Evolutionary conservation across 2,329 filamentous ascomycete genomes (phyloP).

Genomic region (Ophiognomonia clavigignenti-juglandacearum): DNA sequence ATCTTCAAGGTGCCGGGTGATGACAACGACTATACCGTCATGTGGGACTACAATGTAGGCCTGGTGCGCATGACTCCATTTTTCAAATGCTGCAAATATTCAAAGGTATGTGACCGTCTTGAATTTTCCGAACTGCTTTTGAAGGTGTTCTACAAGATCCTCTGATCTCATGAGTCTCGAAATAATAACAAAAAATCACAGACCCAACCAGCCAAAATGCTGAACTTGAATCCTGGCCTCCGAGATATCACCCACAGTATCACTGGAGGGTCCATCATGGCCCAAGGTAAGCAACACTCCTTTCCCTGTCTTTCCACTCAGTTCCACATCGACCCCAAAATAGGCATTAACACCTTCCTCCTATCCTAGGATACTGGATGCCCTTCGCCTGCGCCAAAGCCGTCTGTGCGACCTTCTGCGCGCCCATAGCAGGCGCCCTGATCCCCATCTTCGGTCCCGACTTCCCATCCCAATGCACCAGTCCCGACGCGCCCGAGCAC

Average conservation of each 20-base stretch:
- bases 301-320: not conserved
- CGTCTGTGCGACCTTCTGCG: constrained; percentile 86
- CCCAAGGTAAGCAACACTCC: constrained; percentile 64
- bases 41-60: constrained; percentile 97
- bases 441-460: constrained; percentile 85
- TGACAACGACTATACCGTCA: constrained; percentile 65
- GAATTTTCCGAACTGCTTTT: too few species aligned
- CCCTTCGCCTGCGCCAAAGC: constrained; percentile 82
- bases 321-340: not conserved
- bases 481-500: constrained; percentile 58
- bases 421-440: constrained; percentile 74
- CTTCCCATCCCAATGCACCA: constrained; percentile 70
- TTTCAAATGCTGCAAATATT: constrained; percentile 84
- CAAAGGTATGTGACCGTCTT: constrained; percentile 85
- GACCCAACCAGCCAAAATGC: constrained; percentile 85
- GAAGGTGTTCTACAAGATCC: too few species aligned
- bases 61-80: constrained; percentile 91
- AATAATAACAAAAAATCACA: constrained; percentile 38
- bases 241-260: constrained; percentile 91
- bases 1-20: constrained; percentile 68
- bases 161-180: too few species aligned
- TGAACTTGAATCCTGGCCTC: constrained; percentile 72
- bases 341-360: constrained; percentile 14
- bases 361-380: constrained; percentile 88
- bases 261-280: constrained; percentile 83